Evolutionary conservation across 345 rosid genomes (phyloP).

Genomic region (Fremontodendron californicum): DNA sequence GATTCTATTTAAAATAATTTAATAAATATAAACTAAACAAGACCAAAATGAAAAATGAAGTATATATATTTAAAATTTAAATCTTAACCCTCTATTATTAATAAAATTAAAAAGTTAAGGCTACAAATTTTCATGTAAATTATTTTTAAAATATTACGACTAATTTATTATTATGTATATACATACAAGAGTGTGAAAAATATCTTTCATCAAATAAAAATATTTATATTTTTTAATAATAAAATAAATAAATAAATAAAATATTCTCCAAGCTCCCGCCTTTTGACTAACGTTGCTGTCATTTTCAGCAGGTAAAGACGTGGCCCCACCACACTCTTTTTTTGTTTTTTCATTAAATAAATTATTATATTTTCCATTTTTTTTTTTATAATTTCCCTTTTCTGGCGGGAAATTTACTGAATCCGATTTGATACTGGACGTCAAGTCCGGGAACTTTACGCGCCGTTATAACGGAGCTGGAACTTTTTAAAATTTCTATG

Average conservation of each 20-base stretch:
- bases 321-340: not conserved
- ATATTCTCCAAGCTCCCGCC: conserved; percentile 28
- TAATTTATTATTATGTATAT: too few species aligned
- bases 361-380: not conserved
- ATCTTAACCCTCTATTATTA: too few species aligned
- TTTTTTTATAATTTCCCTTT: not conserved
- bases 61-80: too few species aligned
- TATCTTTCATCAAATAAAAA: too few species aligned
- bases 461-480: conserved; percentile 6
- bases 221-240: too few species aligned
- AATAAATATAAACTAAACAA: too few species aligned
- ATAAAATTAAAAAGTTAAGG: too few species aligned
- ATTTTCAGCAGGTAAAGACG: conserved; percentile 25
- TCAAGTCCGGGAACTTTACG: conserved; percentile 19
- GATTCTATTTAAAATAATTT: too few species aligned
- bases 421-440: conserved; percentile 11
- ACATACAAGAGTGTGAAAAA: too few species aligned
- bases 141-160: too few species aligned
- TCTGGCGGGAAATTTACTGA: conserved; percentile 39
- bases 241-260: not conserved
- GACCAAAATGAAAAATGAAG: too few species aligned
- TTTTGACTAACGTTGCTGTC: conserved; percentile 25
- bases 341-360: not conserved
- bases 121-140: too few species aligned
- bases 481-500: not conserved